Evolutionary conservation across 495 filamentous ascomycete genomes (phyloP), one percentile per base, ranked within the genome.

Genomic region (Tetracladium setigerum): DNA sequence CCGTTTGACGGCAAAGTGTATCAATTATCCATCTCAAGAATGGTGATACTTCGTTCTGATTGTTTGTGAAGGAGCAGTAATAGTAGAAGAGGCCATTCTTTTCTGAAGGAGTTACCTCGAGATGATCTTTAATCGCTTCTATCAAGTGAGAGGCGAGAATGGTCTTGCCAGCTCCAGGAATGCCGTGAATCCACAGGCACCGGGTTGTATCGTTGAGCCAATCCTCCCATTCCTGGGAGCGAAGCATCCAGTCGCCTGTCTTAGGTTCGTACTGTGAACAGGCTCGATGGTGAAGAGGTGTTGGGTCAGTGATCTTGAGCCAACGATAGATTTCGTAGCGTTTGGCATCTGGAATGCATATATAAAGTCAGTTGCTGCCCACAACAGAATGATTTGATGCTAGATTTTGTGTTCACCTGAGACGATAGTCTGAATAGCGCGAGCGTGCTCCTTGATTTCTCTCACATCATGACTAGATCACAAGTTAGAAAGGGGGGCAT

Each of bases 81-180:
- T 62, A 62, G 45, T 58, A 62, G 24, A 45, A 48, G 16, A 9
- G 15, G 14, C 11, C 18, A 9, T 40, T 18, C n/a, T n/a, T n/a
- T n/a, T n/a, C n/a, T n/a, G n/a, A n/a, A 32, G 32, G 39, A 5
- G 4, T 15, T 14, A 1, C 4, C 2, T 41, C 32, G 46, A 47
- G 56, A 14, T 41, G 30, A 19, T 41, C 11, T 31, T 33, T 15
- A 44, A 48, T 12, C 14, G 31, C 15, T 31, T 55, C 33, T 24
- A 56, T 44, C 19, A 60, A 22, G 27, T 46, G 41, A 13, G 59
- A 62, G 5, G 49, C 35, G 16, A 61, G 46, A 38, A 63, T 38
- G 19, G 62, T 52, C 46, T 60, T 61, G 10, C 55, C 60, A 47
- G 55, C 53, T 16, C 62, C 62, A n/a, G 59, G 41, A 10, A 46